Base-by-base conservation (phyloP, 2,329 filamentous ascomycete genomes). In the Fusarium brachygibbosum region DNA sequence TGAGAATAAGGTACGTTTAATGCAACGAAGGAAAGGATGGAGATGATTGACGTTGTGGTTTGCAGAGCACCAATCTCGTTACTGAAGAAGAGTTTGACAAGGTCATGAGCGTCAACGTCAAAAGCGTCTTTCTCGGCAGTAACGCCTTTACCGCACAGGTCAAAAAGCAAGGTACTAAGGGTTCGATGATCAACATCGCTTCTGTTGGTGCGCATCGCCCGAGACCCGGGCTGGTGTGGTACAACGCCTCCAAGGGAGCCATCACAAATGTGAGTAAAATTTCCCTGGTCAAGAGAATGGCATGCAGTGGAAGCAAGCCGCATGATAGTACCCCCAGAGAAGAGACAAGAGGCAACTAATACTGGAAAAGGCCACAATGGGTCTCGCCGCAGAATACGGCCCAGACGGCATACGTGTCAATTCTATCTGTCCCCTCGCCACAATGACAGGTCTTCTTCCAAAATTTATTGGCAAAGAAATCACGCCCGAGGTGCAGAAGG, bases 361-460 rank as follows among this genome's bases (percentile, higher is more conserved):
- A 25, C 3, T 9, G 13, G 19, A 8, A 45, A 7, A 68, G 63
- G 63, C 87, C 38, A 84, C 82, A 1, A 86, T 86, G 77, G 75
- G 79, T 3, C 78, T 94, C 69, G 92, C 91, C 1, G 88, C 91
- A 2, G 91, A 94, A 77, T 94, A 91, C 71, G 92, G 89, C 1
- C 85, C 87, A 0, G 86, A 91, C 56, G 85, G 92, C 69, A 92
- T 94, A 68, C 86, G 91, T 1, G 90, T 94, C 73, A 93, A 93
- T 67, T 85, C 87, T 3, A 87, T 94, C 16, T 91, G 89, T 46
- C 91, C 91, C 0, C 84, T 93, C 0, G 82, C 93, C 1, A 89
- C 87, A 3, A 60, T 55, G 45, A 56, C 54, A 0, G 40, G 53
- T 16, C 31, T 69, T 11, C 13, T 69, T 7, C 53, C 40, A 0